These are phyloP conservation scores for Trypanosoma congolense DNA, from an alignment of 208 protist species.

Conservation along the genomic window DNA sequence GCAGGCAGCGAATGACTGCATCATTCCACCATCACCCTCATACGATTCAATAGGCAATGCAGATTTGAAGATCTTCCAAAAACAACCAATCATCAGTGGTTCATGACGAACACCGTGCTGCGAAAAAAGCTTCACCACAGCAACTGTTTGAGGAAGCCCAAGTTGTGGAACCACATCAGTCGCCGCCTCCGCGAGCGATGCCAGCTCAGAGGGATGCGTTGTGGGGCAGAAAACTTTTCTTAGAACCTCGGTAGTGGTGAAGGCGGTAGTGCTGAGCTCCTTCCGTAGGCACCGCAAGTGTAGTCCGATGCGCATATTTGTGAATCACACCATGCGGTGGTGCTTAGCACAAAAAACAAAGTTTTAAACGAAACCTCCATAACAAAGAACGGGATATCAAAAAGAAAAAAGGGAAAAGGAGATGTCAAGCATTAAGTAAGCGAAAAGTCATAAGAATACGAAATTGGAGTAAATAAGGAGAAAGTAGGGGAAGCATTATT, in stretches of 20 bases:
- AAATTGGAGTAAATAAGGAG: too few species aligned
- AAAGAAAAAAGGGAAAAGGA: constrained; percentile 2
- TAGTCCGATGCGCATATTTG: constrained; percentile 5
- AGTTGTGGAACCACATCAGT: constrained; percentile 7
- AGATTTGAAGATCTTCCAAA: constrained; percentile 70
- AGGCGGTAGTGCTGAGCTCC: constrained; percentile 1
- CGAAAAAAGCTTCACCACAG: constrained; percentile 17
- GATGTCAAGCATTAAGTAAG: too few species aligned
- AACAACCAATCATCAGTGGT: constrained; percentile 39
- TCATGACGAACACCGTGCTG: constrained; percentile 59
- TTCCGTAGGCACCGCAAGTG: constrained; percentile 11
- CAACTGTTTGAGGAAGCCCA: constrained; percentile 6
- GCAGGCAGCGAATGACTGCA: constrained; percentile 25
- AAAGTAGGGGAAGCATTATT: too few species aligned
- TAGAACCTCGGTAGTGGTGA: constrained; percentile 2
- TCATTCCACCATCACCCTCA: background rate
- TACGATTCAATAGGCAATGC: constrained; percentile 7
- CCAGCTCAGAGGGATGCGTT: constrained; percentile 16
- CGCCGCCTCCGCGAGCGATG: constrained; percentile 16
- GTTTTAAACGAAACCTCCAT: background rate
- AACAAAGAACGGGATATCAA: constrained; percentile 11
- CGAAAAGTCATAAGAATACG: too few species aligned
- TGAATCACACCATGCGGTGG: background rate
- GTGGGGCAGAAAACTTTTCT: constrained; percentile 21
- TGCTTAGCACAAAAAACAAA: background rate